Base-by-base conservation (phyloP, 352 stramenopile genomes). In the Phytopythium mirpurense region DNA sequence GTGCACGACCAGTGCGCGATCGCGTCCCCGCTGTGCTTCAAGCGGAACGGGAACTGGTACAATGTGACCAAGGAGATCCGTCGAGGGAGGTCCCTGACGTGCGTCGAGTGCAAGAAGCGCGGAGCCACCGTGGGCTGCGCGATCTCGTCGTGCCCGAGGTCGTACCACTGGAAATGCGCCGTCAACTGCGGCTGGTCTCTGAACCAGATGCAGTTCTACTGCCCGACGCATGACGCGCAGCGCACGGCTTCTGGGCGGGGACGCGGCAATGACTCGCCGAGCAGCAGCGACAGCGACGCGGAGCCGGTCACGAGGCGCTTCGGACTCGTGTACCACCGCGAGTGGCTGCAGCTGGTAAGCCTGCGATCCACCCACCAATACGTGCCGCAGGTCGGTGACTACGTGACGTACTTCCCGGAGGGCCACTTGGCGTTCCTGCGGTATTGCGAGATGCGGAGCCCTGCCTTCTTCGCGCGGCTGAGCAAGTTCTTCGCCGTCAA, bases 1-100 rank as follows among this genome's bases (percentile, higher is more conserved):
- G 84, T 95, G 2, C 84, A 95, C 35, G 84, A 95, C 48, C 84
- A 93, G 43, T 95, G 84, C 40, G 73, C 84, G 14, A 93, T 95
- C 44, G 82, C 82, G 3, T 95, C 84, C 6, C 84, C 84, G 2
- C 54, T 90, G 29, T 91, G 80, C 54, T 95, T 95, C 57, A 88
- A 91, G 37, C 69, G 78, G 38, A 67, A 69, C 16, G 80, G 79
- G 1, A 79, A 66, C 23, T 95, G 84, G 84, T 95, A 91, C 57
- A 95, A 95, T 49, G 70, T 95, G 29, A 70, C 73, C 9, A 87
- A 77, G 61, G 84, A 95, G 51, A 85, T 95, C 59, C 84, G 84
- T 7, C 80, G 84, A 7, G 84, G 84, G 2, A 68, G 84, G 8
- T 84, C 77, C 11, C 47, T 95, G 29, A 60, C 57, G 5, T 95